These are phyloP conservation scores for Corylus americana DNA, from an alignment of 306 rosid genomes.

Conservation along the genomic window DNA sequence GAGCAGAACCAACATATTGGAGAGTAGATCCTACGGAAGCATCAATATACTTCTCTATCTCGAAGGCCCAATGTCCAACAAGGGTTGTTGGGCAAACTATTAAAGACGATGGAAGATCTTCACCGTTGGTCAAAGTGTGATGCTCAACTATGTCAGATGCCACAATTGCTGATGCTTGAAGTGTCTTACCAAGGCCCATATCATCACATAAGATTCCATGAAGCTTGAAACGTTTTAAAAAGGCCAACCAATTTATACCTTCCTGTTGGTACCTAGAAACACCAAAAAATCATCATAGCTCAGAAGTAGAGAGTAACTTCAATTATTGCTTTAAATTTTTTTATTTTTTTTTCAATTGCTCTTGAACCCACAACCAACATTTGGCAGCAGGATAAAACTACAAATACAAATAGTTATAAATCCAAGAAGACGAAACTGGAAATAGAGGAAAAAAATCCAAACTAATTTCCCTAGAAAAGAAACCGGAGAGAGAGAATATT, in stretches of 20 bases:
- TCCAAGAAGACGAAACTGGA: not conserved
- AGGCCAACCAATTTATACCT: constrained; percentile 97
- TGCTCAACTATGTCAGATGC: constrained; percentile 85
- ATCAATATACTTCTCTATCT: constrained; percentile 93
- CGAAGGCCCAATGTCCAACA: constrained; percentile 98
- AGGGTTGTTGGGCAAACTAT: constrained; percentile 97
- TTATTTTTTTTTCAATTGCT: not conserved
- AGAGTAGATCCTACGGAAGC: constrained; percentile 74
- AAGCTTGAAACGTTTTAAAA: constrained; percentile 96
- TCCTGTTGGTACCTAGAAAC: constrained; percentile 92
- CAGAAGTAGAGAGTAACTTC: constrained; percentile 18
- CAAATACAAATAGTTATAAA: not conserved
- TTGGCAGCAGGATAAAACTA: not conserved
- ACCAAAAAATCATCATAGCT: constrained; percentile 20
- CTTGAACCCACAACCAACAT: not conserved
- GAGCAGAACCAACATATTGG: constrained; percentile 92
- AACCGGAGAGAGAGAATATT: not conserved
- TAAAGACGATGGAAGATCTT: constrained; percentile 65
- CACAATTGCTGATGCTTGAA: constrained; percentile 94
- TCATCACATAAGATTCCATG: constrained; percentile 99
- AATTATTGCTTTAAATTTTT: not conserved
- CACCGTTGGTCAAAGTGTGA: constrained; percentile 40
- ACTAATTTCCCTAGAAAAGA: not conserved
- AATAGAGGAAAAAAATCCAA: not conserved
- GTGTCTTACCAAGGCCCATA: constrained; percentile 99